Conservation (phyloP, 768 basidiomycete species). For the Lactarius sanguifluus region DNA sequence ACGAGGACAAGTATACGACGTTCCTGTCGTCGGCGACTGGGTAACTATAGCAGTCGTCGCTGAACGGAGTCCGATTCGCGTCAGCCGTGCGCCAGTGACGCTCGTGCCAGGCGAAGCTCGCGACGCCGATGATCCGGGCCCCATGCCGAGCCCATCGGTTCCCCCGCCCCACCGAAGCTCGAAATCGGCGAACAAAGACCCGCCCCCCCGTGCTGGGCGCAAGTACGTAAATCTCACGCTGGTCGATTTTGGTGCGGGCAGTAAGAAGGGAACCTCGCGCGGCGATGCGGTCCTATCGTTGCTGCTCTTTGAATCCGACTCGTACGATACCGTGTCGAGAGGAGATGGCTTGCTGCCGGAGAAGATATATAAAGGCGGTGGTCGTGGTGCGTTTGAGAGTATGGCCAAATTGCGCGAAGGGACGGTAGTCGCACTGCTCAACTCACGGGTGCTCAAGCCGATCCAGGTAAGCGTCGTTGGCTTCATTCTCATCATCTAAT, state of each 20-base stretch:
- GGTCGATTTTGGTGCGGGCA: slow-evolving; percentile 73
- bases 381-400: slow-evolving; percentile 87
- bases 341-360: slow-evolving; percentile 52
- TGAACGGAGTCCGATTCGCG: slow-evolving; percentile 77
- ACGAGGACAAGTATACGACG: slow-evolving; percentile 67
- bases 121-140: slow-evolving; percentile 35
- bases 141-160: neutral
- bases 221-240: slow-evolving; percentile 86
- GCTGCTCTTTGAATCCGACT: slow-evolving; percentile 86
- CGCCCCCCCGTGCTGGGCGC: slow-evolving; percentile 54
- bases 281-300: slow-evolving; percentile 86
- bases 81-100: slow-evolving; percentile 64
- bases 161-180: neutral
- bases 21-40: slow-evolving; percentile 93
- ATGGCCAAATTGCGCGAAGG: slow-evolving; percentile 86
- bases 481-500: neutral
- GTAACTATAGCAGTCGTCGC: slow-evolving; percentile 95
- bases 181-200: slow-evolving; percentile 29
- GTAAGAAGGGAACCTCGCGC: slow-evolving; percentile 56
- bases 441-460: slow-evolving; percentile 84
- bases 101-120: slow-evolving; percentile 46
- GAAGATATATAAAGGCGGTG: slow-evolving; percentile 83
- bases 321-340: slow-evolving; percentile 53
- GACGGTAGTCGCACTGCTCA: slow-evolving; percentile 85
- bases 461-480: slow-evolving; percentile 54